These are phyloP conservation scores for Lepidium didymum DNA, from an alignment of 345 rosid genomes.

Conservation along the genomic window DNA sequence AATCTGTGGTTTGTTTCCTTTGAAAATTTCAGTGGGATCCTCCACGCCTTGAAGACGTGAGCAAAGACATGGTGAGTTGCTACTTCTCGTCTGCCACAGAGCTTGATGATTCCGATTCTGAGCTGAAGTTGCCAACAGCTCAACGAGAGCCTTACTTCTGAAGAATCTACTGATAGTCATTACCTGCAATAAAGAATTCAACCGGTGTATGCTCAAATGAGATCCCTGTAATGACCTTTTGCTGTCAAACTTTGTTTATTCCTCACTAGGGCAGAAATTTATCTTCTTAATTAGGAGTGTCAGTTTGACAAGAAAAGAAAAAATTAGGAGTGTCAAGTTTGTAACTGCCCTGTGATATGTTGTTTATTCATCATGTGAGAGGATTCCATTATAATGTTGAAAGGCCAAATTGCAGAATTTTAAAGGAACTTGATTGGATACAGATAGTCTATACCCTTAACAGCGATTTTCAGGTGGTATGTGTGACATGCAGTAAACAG, in stretches of 20 bases:
- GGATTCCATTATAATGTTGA: neutral
- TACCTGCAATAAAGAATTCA: slow-evolving; percentile 6
- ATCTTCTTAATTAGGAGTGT: slow-evolving; percentile 17
- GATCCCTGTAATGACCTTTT: slow-evolving; percentile 1
- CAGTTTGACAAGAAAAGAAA: neutral
- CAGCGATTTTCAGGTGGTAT: neutral
- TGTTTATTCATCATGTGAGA: neutral
- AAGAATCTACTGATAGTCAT: neutral
- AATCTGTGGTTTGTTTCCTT: neutral
- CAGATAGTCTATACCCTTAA: neutral
- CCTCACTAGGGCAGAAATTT: neutral
- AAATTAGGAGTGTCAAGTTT: slow-evolving; percentile 16
- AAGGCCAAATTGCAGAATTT: neutral
- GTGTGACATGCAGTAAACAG: neutral
- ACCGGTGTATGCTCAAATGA: neutral
- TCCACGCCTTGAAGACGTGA: slow-evolving; percentile 58
- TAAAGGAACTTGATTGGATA: slow-evolving; percentile 2
- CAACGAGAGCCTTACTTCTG: slow-evolving; percentile 52
- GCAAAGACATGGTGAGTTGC: slow-evolving; percentile 69
- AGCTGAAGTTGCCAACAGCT: slow-evolving; percentile 73
- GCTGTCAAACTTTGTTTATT: slow-evolving; percentile 9
- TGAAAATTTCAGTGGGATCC: slow-evolving; percentile 66
- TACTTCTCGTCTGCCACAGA: slow-evolving; percentile 56
- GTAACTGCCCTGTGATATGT: neutral
- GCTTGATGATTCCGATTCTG: slow-evolving; percentile 43